These are phyloP conservation scores for Thinopyrum elongatum DNA, from an alignment of 176 grass and related monocot species.

Conservation along the genomic window DNA sequence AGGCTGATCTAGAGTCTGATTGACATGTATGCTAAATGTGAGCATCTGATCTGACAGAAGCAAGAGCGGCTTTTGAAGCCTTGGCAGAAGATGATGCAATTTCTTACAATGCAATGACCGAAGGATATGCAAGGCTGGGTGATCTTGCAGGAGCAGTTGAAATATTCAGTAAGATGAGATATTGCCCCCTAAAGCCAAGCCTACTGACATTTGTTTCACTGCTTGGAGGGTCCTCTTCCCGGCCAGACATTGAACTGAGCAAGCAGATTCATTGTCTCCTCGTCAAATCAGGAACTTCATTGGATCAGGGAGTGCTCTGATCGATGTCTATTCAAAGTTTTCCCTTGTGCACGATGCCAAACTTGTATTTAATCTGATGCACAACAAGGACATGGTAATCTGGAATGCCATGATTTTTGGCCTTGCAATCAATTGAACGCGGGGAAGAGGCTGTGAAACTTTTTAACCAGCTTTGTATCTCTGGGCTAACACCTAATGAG, in stretches of 20 bases:
- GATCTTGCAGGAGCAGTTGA: constrained; percentile 41
- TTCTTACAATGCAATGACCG: constrained; percentile 79
- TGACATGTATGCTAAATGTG: constrained; percentile 80
- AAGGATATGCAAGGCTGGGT: constrained; percentile 63
- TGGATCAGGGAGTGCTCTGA: constrained; percentile 63
- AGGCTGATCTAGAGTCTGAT: constrained; percentile 65
- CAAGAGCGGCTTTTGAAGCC: constrained; percentile 59
- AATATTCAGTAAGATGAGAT: constrained; percentile 66
- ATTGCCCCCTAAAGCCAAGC: constrained; percentile 43
- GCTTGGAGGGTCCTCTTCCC: constrained; percentile 54
- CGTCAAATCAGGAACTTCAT: constrained; percentile 53
- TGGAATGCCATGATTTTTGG: constrained; percentile 86
- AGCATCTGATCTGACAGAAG: constrained; percentile 40
- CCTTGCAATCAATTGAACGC: constrained; percentile 53
- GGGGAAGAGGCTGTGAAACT: constrained; percentile 66
- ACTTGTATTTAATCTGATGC: constrained; percentile 52
- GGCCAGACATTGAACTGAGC: constrained; percentile 52
- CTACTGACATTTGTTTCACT: constrained; percentile 65
- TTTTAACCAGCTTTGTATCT: constrained; percentile 49
- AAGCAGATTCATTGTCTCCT: constrained; percentile 71
- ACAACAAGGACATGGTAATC: constrained; percentile 55
- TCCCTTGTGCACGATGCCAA: constrained; percentile 59
- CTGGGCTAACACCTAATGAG: constrained; percentile 49
- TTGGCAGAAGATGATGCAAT: constrained; percentile 44
- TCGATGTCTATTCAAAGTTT: constrained; percentile 84